Conservation (phyloP, 192 early-diverging fungal genomes). For the Radiomyces spectabilis region DNA sequence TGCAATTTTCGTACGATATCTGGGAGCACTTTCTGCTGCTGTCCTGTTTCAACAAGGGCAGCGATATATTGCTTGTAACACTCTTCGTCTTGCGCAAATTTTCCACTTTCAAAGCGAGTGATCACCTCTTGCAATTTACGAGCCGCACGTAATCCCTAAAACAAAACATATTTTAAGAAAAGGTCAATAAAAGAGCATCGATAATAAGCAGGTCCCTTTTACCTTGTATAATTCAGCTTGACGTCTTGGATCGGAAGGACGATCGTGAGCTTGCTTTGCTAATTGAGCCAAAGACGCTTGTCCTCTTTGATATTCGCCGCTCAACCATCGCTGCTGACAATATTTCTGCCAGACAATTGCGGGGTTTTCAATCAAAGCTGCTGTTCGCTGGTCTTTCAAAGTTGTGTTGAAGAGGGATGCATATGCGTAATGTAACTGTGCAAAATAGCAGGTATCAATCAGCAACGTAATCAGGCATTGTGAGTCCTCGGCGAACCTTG, state of each 20-base stretch:
- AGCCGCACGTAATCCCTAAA: constrained; percentile 34
- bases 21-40: constrained; percentile 8
- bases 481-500: too few relatives aligned
- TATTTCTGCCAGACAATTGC: too few relatives aligned
- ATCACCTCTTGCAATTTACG: constrained; percentile 35
- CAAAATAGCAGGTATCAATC: too few relatives aligned
- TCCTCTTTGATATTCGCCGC: too few relatives aligned
- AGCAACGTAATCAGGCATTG: too few relatives aligned
- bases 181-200: not conserved
- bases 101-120: constrained; percentile 40
- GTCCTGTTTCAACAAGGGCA: constrained; percentile 35
- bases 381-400: too few relatives aligned
- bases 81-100: constrained; percentile 38
- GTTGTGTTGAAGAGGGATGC: too few relatives aligned
- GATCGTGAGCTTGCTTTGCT: constrained; percentile 39
- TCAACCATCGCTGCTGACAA: too few relatives aligned
- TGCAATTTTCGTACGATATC: too few relatives aligned
- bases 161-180: not conserved
- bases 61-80: constrained; percentile 39
- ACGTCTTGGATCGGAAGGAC: constrained; percentile 31
- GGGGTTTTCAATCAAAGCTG: too few relatives aligned
- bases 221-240: constrained; percentile 48
- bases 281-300: constrained; percentile 32
- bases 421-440: too few relatives aligned
- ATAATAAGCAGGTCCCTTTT: not conserved